Base-by-base conservation (phyloP, 352 stramenopile genomes). In the Phytophthora ohioensis region DNA sequence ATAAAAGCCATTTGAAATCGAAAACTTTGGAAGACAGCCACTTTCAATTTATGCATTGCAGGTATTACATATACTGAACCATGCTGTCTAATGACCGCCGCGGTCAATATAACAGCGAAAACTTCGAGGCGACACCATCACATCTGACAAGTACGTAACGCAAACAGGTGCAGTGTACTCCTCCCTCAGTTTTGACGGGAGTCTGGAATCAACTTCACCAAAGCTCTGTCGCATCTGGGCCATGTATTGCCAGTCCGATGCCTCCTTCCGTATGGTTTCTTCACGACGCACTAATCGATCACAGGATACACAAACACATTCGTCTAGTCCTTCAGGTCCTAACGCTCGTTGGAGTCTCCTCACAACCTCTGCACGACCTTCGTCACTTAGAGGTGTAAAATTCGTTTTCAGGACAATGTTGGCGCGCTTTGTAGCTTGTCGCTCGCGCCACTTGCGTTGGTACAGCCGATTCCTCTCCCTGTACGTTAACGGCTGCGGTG, bases 221-320 rank as follows among this genome's bases (percentile, higher is more conserved):
- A 46, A 12, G 5, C 35, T 46, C 1, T 15, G 51, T 10, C 35
- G 15, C 35, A 47, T 57, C 21, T 46, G 3, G 10, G 15, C 9
- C 51, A 57, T 57, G 17, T 36, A 57, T 34, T 34, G 34, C 51
- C 51, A 57, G n/a, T 57, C 51, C 17, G 41, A 46, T 17, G 41
- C 41, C 13, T 46, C 41, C 41, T 46, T 46, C 2, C 41, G 41
- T 15, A 12, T 5, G 7, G 41, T 2, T 36, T 57, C 17, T n/a
- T 17, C 4, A 17, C 51, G n/a, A 35, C n/a, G 35, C 4, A 46
- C 48, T 8, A 57, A 17, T 15, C 35, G 34, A 35, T 57, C 51
- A 46, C 51, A 57, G 0, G n/a, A 31, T 4, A 46, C 51, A n/a
- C 34, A 57, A 3, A 46, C 35, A 35, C 51, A 57, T 15, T 57